These are phyloP conservation scores for Xylariaceae sp. DNA, from an alignment of 2,329 filamentous ascomycete species.

Conservation along the genomic window DNA sequence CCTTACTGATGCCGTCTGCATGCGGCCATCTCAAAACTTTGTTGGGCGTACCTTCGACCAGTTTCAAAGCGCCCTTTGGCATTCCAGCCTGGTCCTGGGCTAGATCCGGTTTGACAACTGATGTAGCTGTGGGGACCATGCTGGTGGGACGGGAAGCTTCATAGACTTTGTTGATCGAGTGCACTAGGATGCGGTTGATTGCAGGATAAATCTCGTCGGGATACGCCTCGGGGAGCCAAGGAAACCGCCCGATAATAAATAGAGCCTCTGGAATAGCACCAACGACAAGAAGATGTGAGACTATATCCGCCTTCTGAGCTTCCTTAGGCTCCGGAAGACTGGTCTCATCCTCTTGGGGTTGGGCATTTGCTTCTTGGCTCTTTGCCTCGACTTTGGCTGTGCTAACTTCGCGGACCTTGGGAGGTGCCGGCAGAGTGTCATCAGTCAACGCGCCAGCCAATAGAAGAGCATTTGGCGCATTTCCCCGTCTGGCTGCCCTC, in stretches of 20 bases:
- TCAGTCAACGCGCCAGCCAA: constrained; percentile 83
- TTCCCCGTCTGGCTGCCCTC: constrained; percentile 62
- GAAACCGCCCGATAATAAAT: constrained; percentile 86
- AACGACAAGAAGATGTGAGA: constrained; percentile 82
- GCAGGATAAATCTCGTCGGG: constrained; percentile 70
- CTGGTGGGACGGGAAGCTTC: constrained; percentile 36
- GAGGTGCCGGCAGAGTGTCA: constrained; percentile 57
- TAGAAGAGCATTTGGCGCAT: constrained; percentile 74
- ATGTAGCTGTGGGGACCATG: constrained; percentile 31
- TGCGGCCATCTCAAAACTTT: constrained; percentile 78
- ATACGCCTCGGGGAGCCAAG: constrained; percentile 83
- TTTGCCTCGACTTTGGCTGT: constrained; percentile 50
- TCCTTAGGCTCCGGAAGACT: constrained; percentile 68
- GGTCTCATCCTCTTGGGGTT: constrained; percentile 42
- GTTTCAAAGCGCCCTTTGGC: constrained; percentile 63
- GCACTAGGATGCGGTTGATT: constrained; percentile 78
- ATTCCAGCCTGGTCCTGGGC: constrained; percentile 59
- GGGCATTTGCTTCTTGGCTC: constrained; percentile 40
- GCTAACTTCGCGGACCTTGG: constrained; percentile 46
- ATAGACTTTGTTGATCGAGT: constrained; percentile 72
- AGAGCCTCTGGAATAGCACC: constrained; percentile 89
- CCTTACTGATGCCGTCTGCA: constrained; percentile 73
- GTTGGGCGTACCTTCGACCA: constrained; percentile 54
- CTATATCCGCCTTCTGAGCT: constrained; percentile 72
- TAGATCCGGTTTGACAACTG: constrained; percentile 37